phyloP scores from a whole-genome alignment of 2,329 filamentous ascomycete genomes.

The Camptophora hylomeconis region DNA sequence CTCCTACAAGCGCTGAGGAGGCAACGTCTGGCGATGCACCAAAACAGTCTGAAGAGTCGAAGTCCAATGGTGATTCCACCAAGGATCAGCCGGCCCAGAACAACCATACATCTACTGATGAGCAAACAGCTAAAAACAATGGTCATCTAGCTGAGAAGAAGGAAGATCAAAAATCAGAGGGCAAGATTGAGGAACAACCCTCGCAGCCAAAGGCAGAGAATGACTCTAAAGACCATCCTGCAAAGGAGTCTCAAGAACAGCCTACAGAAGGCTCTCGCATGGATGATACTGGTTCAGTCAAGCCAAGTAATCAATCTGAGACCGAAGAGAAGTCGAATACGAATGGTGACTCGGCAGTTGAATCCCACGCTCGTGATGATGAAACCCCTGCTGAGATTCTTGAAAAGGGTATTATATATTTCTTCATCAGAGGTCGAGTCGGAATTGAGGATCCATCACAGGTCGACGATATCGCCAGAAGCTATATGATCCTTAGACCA shows the following conservation, averaged over 20 bases:
- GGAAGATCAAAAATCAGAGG: too few relatives aligned
- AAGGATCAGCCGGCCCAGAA: too few relatives aligned
- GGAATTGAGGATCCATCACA: slow-evolving; percentile 55
- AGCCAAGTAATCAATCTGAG: neutral
- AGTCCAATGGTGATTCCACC: slow-evolving; percentile 1
- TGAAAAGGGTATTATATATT: slow-evolving; percentile 84
- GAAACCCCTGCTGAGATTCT: slow-evolving; percentile 50
- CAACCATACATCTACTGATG: too few relatives aligned
- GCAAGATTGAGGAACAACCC: too few relatives aligned
- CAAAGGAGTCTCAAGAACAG: neutral
- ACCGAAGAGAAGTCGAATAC: slow-evolving; percentile 3
- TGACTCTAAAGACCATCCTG: neutral
- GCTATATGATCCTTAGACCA: slow-evolving; percentile 67
- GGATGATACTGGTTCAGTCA: too few relatives aligned
- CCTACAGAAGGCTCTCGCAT: too few relatives aligned
- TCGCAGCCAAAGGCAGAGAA: too few relatives aligned
- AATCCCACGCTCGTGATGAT: slow-evolving; percentile 38
- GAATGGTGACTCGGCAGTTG: slow-evolving; percentile 29
- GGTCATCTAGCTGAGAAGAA: too few relatives aligned
- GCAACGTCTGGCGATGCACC: slow-evolving; percentile 3
- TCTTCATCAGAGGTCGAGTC: slow-evolving; percentile 73
- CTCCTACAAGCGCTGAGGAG: neutral
- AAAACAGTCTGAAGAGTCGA: neutral
- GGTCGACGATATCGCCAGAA: slow-evolving; percentile 61
- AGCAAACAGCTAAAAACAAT: too few relatives aligned